Percentiles rank a stretch among this genome's conserved stretches.
phyloP scores from a whole-genome alignment of 1,284 basidiomycete genomes.

The Chondrostereum purpureum region DNA sequence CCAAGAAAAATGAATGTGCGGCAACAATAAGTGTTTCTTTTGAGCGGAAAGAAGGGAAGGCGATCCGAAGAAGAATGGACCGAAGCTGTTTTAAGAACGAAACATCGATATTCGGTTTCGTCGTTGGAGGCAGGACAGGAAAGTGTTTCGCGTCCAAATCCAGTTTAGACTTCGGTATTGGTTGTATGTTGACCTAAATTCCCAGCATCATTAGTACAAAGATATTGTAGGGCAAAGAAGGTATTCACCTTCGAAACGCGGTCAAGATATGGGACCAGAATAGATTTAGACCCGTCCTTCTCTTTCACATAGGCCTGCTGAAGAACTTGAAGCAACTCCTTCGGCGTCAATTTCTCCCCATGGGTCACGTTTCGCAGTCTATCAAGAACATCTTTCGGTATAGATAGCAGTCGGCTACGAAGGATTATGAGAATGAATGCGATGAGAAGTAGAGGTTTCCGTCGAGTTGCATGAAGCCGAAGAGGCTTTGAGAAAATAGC shows the following conservation, averaged over 20 bases:
- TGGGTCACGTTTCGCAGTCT: conserved; percentile 18
- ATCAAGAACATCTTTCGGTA: conserved; percentile 24
- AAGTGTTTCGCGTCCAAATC: conserved; percentile 45
- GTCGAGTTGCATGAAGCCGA: conserved; percentile 1
- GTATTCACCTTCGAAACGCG: conserved; percentile 50
- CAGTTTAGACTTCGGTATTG: neutral
- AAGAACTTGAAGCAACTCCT: conserved; percentile 40
- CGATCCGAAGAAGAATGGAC: conserved; percentile 68
- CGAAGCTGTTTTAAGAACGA: conserved; percentile 76
- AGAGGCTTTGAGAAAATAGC: neutral
- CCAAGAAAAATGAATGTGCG: conserved; percentile 83
- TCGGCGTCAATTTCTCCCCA: conserved; percentile 26
- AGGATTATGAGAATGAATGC: conserved; percentile 35
- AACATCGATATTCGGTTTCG: conserved; percentile 71
- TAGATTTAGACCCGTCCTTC: conserved; percentile 50
- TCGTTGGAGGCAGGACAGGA: conserved; percentile 37
- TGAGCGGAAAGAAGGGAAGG: conserved; percentile 65
- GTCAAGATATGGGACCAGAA: conserved; percentile 64
- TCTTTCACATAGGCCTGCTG: conserved; percentile 54
- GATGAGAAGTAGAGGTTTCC: conserved; percentile 22
- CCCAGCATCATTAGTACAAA: conserved; percentile 3
- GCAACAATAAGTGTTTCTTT: conserved; percentile 76
- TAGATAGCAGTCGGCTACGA: conserved; percentile 34
- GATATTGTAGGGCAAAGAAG: neutral
- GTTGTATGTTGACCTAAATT: conserved; percentile 1